Conservation (phyloP, 23 red algal species). For the Gracilaria vermiculophylla region DNA sequence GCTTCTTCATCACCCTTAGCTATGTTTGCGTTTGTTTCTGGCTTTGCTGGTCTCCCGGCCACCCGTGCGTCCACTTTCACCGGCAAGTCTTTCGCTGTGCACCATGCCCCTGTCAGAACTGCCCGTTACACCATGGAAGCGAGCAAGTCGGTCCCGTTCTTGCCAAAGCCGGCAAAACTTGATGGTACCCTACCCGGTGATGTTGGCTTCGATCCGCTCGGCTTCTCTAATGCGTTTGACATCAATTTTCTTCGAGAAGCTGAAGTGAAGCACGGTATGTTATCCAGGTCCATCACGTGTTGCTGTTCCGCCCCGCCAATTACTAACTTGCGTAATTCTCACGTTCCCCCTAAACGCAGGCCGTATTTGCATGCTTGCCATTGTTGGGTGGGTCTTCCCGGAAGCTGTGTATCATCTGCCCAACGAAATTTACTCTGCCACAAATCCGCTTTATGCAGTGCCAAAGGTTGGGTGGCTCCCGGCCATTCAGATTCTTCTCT, state of each 20-base stretch:
- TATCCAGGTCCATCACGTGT: not conserved
- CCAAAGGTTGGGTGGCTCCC: slow-evolving; percentile 47
- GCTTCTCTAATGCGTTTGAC: slow-evolving; percentile 75
- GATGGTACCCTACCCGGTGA: slow-evolving; percentile 50
- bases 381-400: slow-evolving; percentile 78
- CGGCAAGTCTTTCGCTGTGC: not conserved
- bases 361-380: slow-evolving; percentile 89
- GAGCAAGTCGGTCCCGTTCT: slow-evolving; percentile 82
- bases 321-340: not conserved
- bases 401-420: slow-evolving; percentile 76
- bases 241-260: slow-evolving; percentile 73
- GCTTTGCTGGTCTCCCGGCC: slow-evolving; percentile 20
- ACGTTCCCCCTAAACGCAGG: not conserved
- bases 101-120: slow-evolving; percentile 30
- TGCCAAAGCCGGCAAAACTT: slow-evolving; percentile 70
- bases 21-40: slow-evolving; percentile 69
- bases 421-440: slow-evolving; percentile 56
- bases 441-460: slow-evolving; percentile 81
- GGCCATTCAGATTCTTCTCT: slow-evolving; percentile 79
- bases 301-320: not conserved
- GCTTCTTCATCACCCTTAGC: not conserved
- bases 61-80: slow-evolving; percentile 36
- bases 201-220: slow-evolving; percentile 87
- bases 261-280: slow-evolving; percentile 77
- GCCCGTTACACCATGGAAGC: slow-evolving; percentile 17